These are phyloP conservation scores for Corymbia maculata DNA, from an alignment of 345 rosid species.

Conservation along the genomic window DNA sequence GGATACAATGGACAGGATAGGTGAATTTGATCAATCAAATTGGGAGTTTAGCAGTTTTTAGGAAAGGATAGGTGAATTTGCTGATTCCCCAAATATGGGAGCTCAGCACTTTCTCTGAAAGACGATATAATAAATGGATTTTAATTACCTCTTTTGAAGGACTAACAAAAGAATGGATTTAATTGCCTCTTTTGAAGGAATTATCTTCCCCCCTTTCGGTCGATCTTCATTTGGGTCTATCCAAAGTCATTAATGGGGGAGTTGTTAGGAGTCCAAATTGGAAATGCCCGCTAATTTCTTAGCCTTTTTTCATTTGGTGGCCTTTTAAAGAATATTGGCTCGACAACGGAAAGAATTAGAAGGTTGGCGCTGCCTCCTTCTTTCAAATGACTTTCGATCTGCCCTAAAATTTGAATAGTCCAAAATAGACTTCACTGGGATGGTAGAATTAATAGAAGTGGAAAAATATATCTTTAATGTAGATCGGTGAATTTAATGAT, in stretches of 20 bases:
- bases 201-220: not conserved
- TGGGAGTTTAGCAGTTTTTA: no score
- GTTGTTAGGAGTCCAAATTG: not conserved
- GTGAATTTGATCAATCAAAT: no score
- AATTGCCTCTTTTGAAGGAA: not conserved
- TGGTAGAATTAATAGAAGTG: not conserved
- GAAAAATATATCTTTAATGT: not conserved
- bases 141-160: no score
- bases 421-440: not conserved
- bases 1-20: not conserved
- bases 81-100: no score
- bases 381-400: not conserved
- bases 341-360: not conserved
- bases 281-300: not conserved
- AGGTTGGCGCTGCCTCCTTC: not conserved
- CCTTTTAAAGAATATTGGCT: not conserved
- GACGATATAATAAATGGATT: no score
- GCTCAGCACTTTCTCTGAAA: no score
- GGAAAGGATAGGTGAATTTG: no score
- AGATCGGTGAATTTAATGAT: not conserved
- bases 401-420: not conserved
- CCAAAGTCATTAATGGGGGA: not conserved
- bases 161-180: not conserved
- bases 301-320: not conserved
- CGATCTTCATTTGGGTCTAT: not conserved